phyloP scores from a whole-genome alignment of 495 filamentous ascomycete species.

The Niebla homalea region DNA sequence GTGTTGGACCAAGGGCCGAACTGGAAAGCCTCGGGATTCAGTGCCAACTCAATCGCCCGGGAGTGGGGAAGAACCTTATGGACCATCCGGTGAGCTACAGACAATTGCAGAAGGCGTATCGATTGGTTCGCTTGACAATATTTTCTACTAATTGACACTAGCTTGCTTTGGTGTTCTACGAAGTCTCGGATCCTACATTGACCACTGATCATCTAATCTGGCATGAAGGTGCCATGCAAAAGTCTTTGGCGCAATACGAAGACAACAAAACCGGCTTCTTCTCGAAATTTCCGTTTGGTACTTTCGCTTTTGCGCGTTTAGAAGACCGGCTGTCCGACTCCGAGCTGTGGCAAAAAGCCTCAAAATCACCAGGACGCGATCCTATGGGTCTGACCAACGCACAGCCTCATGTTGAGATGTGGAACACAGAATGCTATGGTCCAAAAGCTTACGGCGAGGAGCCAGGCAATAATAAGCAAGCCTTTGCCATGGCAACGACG shows the following conservation, averaged over 20 bases:
- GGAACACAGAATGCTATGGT: conserved; percentile 24
- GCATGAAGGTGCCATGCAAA: conserved; percentile 18
- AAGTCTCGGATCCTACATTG: conserved; percentile 17
- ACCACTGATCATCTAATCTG: conserved; percentile 19
- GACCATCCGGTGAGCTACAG: conserved; percentile 33
- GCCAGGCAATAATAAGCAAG: conserved; percentile 16
- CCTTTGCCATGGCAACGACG: conserved; percentile 16
- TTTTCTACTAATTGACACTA: background rate
- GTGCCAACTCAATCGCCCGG: conserved; percentile 34
- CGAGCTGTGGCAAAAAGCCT: conserved; percentile 16
- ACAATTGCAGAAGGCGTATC: background rate
- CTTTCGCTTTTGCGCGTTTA: conserved; percentile 28
- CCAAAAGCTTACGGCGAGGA: conserved; percentile 20
- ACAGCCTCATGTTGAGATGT: conserved; percentile 27
- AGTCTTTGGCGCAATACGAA: background rate
- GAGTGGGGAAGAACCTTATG: conserved; percentile 41
- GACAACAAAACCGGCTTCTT: conserved; percentile 23
- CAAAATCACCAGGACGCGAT: conserved; percentile 19
- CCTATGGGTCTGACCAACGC: conserved; percentile 22
- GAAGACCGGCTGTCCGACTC: conserved; percentile 20
- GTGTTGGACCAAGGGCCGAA: conserved; percentile 38
- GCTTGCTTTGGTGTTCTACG: conserved; percentile 25
- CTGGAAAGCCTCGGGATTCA: conserved; percentile 33
- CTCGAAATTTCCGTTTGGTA: conserved; percentile 25
- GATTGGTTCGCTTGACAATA: background rate